Base-by-base conservation (phyloP, 1,284 basidiomycete genomes). In the Apiotrichum domesticum region DNA sequence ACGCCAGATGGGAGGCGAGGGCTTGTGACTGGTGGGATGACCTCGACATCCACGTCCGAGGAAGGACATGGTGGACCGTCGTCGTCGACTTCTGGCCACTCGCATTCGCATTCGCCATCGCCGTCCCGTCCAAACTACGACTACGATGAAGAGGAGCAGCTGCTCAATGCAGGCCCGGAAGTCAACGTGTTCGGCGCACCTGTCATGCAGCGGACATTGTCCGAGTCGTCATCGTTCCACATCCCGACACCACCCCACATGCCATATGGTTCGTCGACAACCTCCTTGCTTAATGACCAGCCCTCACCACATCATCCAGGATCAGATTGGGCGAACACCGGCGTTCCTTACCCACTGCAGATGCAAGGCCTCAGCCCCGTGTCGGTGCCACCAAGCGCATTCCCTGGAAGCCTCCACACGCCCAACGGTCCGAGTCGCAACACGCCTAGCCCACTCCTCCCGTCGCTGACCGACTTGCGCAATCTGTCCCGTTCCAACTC, bases 1-100 rank as follows among this genome's bases (percentile, higher is more conserved):
- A 88, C 88, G 82, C 88, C 90, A 71, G 87, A 90, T 72, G 90
- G 89, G 2, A 79, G 89, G 51, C 80, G 90, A 48, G 88, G 87
- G 1, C 10, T 49, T 35, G 35, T 49, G 10, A 15, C 14, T 32
- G 46, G 45, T 8, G 46, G 35, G 8, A 11, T 40, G 9, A 21
- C 35, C 47, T 39, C 54, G 10, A 54, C 37, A 6, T 15, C 50
- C 6, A 45, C 34, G 11, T 39, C 46, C 4, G 45, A 49, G 13
- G 51, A 51, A n/a, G 44, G 43, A 42, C 50, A 47, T 52, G 56
- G 41, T 13, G 21, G 21, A 21, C 55, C 35, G 13, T 21, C 21
- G 21, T 40, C 47, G 35, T 52, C 46, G 1, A 37, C 47, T 7
- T 49, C 47, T 10, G 47, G 47, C 9, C 47, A 49, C 35, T 49